Base-by-base conservation (phyloP, 2,329 filamentous ascomycete genomes). In the Colletotrichum sidae region DNA sequence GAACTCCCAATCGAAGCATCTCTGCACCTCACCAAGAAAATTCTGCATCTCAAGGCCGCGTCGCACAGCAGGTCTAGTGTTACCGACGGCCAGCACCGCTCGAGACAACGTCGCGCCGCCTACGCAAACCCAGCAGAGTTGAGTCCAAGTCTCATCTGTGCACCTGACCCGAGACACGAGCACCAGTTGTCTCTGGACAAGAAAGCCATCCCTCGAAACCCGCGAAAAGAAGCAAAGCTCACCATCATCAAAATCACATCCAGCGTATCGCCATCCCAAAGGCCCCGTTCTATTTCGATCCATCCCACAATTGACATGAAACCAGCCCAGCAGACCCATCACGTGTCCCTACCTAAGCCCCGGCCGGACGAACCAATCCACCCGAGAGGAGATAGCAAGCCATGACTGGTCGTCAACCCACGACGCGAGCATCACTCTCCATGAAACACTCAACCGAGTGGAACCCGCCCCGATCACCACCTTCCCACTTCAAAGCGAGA, bases 321-420 rank as follows among this genome's bases (percentile, higher is more conserved):
- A 59, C 56, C 47, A 37, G 56, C 38, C 56, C 56, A 59, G 44
- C 56, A 13, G n/a, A 44, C 56, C 56, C 46, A 59, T 52, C 56
- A 57, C 35, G n/a, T 44, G 42, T 44, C 42, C 13, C 42, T 13
- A 44, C 13, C 42, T 13, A 44, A 44, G 17, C 42, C 42, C 12
- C 42, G 4, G 25, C 25, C 25, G 25, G 25, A 25, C 25, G 25
- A 25, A 25, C 25, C 25, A 25, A 25, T 25, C 4, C 25, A 25
- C 25, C 25, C 25, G 25, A 25, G 25, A 25, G 4, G 25, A 25
- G 25, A 25, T 4, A 5, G 25, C 25, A 1, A 5, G 25, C 25
- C 25, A 4, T 25, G 25, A 25, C 25, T 25, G 25, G 25, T 25
- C 54, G 45, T 57, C 15, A 57, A 57, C 44, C n/a, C 54, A 57